Evolutionary conservation across 2,329 filamentous ascomycete species (phyloP).

Genomic region (Penicillium sp.): DNA sequence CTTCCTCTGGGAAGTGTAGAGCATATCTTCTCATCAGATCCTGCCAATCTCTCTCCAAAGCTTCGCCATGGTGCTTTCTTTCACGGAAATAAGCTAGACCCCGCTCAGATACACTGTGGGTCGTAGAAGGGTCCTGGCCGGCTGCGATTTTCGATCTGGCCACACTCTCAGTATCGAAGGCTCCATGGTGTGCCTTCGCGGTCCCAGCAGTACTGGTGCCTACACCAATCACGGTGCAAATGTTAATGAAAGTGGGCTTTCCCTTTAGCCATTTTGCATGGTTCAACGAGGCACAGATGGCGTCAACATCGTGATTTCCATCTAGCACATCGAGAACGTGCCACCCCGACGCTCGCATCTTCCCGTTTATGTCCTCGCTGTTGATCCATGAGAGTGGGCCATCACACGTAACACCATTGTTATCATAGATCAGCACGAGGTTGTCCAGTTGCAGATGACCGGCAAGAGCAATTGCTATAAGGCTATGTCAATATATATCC

Average conservation of each 20-base stretch:
- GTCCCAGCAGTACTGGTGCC: slow-evolving; percentile 45
- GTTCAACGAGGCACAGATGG: slow-evolving; percentile 51
- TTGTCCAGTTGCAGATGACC: slow-evolving; percentile 59
- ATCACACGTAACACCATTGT: slow-evolving; percentile 62
- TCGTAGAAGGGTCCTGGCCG: slow-evolving; percentile 7
- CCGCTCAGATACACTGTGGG: not conserved
- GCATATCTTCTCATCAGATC: not conserved
- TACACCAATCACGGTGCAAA: slow-evolving; percentile 57
- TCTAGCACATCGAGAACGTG: slow-evolving; percentile 56
- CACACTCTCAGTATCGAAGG: slow-evolving; percentile 16
- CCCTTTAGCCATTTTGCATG: slow-evolving; percentile 44
- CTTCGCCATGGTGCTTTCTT: slow-evolving; percentile 2
- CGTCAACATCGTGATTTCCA: slow-evolving; percentile 53
- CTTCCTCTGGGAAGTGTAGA: not conserved
- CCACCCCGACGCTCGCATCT: slow-evolving; percentile 61
- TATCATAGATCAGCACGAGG: slow-evolving; percentile 60
- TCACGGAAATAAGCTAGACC: slow-evolving; percentile 8
- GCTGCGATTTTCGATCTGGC: not conserved
- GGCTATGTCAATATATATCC: too few relatives aligned
- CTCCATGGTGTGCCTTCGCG: slow-evolving; percentile 22
- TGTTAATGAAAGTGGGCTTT: slow-evolving; percentile 60
- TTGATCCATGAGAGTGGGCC: slow-evolving; percentile 57
- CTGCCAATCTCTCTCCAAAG: slow-evolving; percentile 6
- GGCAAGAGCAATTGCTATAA: slow-evolving; percentile 54
- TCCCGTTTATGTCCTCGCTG: slow-evolving; percentile 58